These are phyloP conservation scores for Chondrus crispus DNA, from an alignment of 23 red algal genomes.

Conservation along the genomic window DNA sequence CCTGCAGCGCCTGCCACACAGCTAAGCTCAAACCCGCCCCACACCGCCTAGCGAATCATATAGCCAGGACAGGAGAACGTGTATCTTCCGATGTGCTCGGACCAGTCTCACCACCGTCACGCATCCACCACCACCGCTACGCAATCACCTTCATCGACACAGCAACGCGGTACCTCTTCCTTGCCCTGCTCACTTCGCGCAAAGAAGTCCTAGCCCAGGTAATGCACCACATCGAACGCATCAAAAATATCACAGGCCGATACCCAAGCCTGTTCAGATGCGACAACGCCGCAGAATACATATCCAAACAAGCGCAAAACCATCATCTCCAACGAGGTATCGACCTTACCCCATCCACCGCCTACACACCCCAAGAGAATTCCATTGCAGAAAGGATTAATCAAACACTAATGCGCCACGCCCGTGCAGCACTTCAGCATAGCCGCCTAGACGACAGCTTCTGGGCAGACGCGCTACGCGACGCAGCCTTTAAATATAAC, in stretches of 20 bases:
- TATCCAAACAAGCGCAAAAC: neutral
- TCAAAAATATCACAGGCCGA: neutral
- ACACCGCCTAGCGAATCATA: too few species aligned
- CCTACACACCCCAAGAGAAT: neutral
- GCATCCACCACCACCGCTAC: too few species aligned
- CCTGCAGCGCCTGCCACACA: too few species aligned
- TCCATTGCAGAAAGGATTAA: neutral
- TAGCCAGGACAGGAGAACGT: too few species aligned
- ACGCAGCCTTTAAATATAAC: neutral
- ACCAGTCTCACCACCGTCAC: too few species aligned
- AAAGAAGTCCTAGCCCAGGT: neutral
- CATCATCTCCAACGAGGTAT: neutral
- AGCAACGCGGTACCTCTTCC: neutral
- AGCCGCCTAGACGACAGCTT: neutral
- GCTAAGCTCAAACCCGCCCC: too few species aligned
- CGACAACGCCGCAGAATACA: neutral
- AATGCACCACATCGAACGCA: neutral
- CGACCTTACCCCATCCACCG: neutral
- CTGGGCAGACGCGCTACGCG: neutral
- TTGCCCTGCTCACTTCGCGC: neutral
- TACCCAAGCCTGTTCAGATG: neutral
- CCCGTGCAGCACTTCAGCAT: neutral
- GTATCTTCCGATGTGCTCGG: too few species aligned
- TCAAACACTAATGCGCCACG: neutral
- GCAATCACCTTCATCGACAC: neutral